These are phyloP conservation scores for Cryptococcus jaspeensis DNA, from an alignment of 1,284 basidiomycete genomes.

Conservation along the genomic window DNA sequence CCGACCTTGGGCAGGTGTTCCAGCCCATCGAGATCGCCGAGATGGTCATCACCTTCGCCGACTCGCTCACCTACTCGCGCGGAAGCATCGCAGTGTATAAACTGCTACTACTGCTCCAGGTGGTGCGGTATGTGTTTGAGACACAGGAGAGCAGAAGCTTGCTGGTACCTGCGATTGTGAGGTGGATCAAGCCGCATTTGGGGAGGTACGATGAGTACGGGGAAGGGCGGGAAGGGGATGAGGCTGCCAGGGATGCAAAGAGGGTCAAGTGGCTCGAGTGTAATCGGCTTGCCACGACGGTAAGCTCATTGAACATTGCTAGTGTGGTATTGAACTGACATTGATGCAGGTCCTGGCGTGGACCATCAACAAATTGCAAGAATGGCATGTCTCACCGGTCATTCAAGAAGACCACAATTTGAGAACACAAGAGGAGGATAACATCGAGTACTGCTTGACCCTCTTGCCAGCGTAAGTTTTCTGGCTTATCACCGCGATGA, in stretches of 20 bases:
- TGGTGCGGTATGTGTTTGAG: constrained; percentile 88
- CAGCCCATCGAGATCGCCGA: constrained; percentile 76
- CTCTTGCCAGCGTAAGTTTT: constrained; percentile 71
- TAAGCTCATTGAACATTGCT: constrained; percentile 12
- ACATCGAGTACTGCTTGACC: constrained; percentile 84
- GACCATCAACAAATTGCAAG: constrained; percentile 86
- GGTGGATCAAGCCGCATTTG: constrained; percentile 93
- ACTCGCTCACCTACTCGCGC: constrained; percentile 72
- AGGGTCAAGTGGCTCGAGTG: constrained; percentile 88
- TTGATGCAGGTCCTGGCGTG: constrained; percentile 70
- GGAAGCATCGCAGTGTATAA: constrained; percentile 90
- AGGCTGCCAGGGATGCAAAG: constrained; percentile 62
- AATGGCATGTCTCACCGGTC: constrained; percentile 68
- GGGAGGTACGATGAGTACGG: constrained; percentile 69
- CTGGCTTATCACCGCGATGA: neutral
- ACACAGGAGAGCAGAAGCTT: constrained; percentile 72
- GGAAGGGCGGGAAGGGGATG: constrained; percentile 19
- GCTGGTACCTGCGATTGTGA: constrained; percentile 81
- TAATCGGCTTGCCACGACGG: constrained; percentile 62
- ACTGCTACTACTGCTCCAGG: constrained; percentile 86
- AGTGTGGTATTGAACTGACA: constrained; percentile 5
- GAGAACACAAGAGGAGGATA: constrained; percentile 82
- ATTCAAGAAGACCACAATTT: constrained; percentile 63
- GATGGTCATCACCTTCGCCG: constrained; percentile 79
- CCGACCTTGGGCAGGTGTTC: constrained; percentile 80